Evolutionary conservation across 768 basidiomycete species (phyloP).

Genomic region (Russula brevipes): DNA sequence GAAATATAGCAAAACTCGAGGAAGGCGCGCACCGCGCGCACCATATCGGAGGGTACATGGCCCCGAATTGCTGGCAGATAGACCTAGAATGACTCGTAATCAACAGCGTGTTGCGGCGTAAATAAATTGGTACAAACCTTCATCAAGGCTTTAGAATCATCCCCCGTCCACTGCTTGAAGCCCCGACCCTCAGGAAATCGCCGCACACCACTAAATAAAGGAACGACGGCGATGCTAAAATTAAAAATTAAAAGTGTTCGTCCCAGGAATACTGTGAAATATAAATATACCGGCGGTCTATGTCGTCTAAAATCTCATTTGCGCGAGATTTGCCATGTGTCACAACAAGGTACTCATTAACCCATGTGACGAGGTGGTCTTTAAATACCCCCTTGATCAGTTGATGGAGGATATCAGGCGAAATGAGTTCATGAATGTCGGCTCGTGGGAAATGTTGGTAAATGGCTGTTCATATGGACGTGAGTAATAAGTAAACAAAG

Average conservation of each 20-base stretch:
- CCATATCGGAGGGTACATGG: slow-evolving; percentile 11
- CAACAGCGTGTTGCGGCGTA: neutral
- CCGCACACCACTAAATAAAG: neutral
- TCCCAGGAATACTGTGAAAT: neutral
- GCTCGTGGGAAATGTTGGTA: neutral
- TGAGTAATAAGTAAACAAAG: neutral
- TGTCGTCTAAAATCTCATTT: neutral
- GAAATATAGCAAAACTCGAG: slow-evolving; percentile 30
- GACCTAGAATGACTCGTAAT: slow-evolving; percentile 16
- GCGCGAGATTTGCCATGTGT: neutral
- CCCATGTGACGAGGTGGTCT: neutral
- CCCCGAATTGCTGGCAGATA: slow-evolving; percentile 23
- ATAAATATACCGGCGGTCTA: neutral
- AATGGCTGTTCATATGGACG: neutral
- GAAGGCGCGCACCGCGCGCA: slow-evolving; percentile 19
- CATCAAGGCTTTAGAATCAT: neutral
- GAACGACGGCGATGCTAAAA: neutral
- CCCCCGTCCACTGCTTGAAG: slow-evolving; percentile 1
- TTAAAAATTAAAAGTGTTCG: neutral
- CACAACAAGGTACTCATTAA: neutral
- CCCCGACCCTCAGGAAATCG: neutral
- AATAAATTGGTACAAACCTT: neutral
- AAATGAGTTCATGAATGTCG: neutral
- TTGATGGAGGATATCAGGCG: neutral
- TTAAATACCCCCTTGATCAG: neutral